Percentiles rank a stretch among this genome's conserved stretches.
Evolutionary conservation across 2,329 filamentous ascomycete species (phyloP).

Genomic region (Calonectria pteridis): DNA sequence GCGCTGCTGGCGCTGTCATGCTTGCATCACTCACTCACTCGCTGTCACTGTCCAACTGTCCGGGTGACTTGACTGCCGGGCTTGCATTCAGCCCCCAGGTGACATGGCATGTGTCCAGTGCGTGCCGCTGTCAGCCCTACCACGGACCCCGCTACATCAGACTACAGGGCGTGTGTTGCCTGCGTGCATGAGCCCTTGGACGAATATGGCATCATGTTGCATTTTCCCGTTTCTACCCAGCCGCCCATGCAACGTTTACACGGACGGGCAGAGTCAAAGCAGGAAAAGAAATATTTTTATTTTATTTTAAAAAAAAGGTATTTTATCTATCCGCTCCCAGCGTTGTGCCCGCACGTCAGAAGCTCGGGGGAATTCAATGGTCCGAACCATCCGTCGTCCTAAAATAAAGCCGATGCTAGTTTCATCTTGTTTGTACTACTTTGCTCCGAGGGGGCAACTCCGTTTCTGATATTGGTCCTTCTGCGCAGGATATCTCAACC

Average conservation of each 20-base stretch:
- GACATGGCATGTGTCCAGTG: background rate
- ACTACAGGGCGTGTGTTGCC: background rate
- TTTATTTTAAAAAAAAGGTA: background rate
- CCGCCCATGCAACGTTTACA: background rate
- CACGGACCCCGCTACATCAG: background rate
- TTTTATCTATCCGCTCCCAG: background rate
- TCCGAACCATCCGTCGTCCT: background rate
- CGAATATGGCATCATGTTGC: constrained; percentile 11
- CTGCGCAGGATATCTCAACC: background rate
- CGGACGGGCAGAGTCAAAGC: background rate
- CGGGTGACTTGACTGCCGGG: constrained; percentile 1
- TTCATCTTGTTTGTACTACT: background rate
- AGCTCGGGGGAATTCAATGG: background rate
- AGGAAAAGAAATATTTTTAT: background rate
- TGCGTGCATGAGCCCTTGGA: background rate
- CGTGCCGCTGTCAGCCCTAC: constrained; percentile 20
- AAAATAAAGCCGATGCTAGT: background rate
- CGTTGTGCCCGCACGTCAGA: too few relatives aligned
- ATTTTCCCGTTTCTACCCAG: background rate
- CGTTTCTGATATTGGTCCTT: background rate
- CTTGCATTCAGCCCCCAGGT: constrained; percentile 2
- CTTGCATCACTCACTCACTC: background rate
- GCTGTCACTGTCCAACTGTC: background rate
- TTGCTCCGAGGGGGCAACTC: background rate
- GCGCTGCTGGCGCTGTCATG: background rate